phyloP scores from a whole-genome alignment of 176 grass and related monocot genomes.

The Lolium perenne region DNA sequence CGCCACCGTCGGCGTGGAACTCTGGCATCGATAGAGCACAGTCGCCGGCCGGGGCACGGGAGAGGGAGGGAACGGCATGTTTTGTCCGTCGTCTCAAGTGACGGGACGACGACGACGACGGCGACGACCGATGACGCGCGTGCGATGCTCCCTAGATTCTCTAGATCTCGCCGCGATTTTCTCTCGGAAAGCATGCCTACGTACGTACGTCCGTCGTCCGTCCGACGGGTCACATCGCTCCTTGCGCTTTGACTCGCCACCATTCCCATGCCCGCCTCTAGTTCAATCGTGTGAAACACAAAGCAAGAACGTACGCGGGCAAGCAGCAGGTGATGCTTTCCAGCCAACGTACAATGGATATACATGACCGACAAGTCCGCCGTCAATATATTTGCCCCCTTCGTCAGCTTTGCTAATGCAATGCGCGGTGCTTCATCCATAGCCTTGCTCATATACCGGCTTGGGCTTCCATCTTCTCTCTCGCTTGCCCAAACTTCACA shows the following conservation, averaged over 20 bases:
- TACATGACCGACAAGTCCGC: too few species aligned
- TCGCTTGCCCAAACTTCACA: too few species aligned
- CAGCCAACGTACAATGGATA: too few species aligned
- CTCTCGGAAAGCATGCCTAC: background rate
- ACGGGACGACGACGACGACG: background rate
- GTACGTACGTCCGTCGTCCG: background rate
- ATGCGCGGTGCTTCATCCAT: too few species aligned
- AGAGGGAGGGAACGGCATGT: background rate
- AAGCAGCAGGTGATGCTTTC: background rate
- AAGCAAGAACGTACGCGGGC: too few species aligned
- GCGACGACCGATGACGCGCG: too few species aligned
- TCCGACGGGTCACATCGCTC: background rate
- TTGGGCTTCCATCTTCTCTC: too few species aligned
- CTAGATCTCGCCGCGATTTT: background rate
- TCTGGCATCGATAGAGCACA: background rate
- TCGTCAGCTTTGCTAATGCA: too few species aligned
- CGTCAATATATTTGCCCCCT: too few species aligned
- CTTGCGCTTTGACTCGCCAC: background rate
- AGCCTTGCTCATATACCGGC: too few species aligned
- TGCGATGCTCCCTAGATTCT: background rate
- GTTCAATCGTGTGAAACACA: background rate
- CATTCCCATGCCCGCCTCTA: background rate
- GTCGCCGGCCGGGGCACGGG: background rate
- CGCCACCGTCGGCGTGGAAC: too few species aligned
- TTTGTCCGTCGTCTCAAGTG: background rate